Percentiles rank a stretch among this genome's conserved stretches.
These are phyloP conservation scores for Apiospora arundinis DNA, from an alignment of 2,329 filamentous ascomycete species.

Conservation along the genomic window DNA sequence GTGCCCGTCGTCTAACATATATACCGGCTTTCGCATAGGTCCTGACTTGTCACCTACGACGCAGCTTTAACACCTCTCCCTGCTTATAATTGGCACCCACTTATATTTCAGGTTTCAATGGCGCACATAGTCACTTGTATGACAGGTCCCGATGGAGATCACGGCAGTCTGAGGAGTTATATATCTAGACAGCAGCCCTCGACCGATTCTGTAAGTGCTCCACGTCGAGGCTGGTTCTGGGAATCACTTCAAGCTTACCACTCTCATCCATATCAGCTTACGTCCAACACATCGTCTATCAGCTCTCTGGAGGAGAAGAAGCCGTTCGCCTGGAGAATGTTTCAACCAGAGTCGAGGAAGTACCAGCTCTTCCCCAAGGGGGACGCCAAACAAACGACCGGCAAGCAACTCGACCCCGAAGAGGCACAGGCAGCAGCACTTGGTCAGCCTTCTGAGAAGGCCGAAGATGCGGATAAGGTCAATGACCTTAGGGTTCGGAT, in stretches of 20 bases:
- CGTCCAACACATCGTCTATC: slow-evolving; percentile 31
- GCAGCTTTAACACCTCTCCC: slow-evolving; percentile 37
- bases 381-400: slow-evolving; percentile 51
- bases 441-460: slow-evolving; percentile 46
- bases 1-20: background rate
- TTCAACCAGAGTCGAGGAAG: slow-evolving; percentile 60
- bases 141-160: slow-evolving; percentile 52
- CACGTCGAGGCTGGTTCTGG: slow-evolving; percentile 24
- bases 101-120: slow-evolving; percentile 51
- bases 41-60: slow-evolving; percentile 37
- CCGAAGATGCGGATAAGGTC: slow-evolving; percentile 47
- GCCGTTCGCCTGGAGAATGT: slow-evolving; percentile 64
- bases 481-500: slow-evolving; percentile 57
- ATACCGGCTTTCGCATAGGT: slow-evolving; percentile 30
- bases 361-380: slow-evolving; percentile 65
- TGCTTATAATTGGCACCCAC: slow-evolving; percentile 39
- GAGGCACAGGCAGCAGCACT: slow-evolving; percentile 44
- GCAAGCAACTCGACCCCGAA: slow-evolving; percentile 38
- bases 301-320: slow-evolving; percentile 52
- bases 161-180: slow-evolving; percentile 49
- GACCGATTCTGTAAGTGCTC: slow-evolving; percentile 51
- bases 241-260: slow-evolving; percentile 12
- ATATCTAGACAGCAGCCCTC: slow-evolving; percentile 56
- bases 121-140: slow-evolving; percentile 69
- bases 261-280: slow-evolving; percentile 31